Evolutionary conservation across 768 basidiomycete genomes (phyloP).

Genomic region (Mycena indigotica): DNA sequence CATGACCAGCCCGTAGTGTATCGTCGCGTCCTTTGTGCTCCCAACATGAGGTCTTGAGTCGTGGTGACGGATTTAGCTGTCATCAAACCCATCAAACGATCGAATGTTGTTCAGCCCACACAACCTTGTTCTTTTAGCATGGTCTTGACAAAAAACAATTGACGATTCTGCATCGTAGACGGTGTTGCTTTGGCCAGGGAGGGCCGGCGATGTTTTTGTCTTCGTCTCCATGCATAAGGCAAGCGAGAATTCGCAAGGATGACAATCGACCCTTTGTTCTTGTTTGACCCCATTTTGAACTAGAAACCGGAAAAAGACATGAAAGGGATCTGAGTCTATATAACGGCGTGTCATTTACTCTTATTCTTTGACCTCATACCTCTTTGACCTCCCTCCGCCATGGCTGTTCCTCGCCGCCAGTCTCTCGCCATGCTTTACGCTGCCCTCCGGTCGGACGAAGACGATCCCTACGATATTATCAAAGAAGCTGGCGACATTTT

Average conservation of each 20-base stretch:
- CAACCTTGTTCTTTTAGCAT: background rate
- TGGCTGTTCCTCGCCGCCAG: constrained; percentile 6
- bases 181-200: background rate
- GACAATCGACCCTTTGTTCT: background rate
- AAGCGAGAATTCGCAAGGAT: too few relatives aligned
- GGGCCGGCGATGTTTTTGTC: background rate
- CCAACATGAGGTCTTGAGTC: constrained; percentile 1
- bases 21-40: constrained; percentile 5
- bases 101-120: background rate
- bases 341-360: background rate
- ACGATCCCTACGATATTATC: constrained; percentile 13
- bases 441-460: constrained; percentile 7
- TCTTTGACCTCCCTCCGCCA: background rate
- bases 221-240: background rate
- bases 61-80: constrained; percentile 8
- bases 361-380: background rate
- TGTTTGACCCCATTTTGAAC: background rate
- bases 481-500: constrained; percentile 13
- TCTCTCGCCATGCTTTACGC: constrained; percentile 16
- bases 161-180: background rate
- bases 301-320: background rate
- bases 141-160: background rate
- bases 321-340: background rate
- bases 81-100: constrained; percentile 3
- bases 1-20: constrained; percentile 29